phyloP scores from a whole-genome alignment of 352 stramenopile species.

The Phytophthora citrophthora region DNA sequence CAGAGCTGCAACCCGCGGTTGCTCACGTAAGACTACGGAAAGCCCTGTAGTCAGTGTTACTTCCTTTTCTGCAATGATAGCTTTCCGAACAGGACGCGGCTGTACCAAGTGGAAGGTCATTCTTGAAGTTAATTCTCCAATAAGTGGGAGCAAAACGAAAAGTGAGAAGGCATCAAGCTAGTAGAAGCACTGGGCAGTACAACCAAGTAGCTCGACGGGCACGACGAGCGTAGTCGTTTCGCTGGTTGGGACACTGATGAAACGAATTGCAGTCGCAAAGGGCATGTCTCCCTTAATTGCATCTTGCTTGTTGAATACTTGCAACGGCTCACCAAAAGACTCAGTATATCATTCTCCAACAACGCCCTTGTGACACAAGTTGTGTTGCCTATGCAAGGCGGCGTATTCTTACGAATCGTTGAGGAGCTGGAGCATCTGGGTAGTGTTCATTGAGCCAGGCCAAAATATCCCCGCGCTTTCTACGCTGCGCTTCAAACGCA shows the following conservation, averaged over 20 bases:
- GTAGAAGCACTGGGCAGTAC: not conserved
- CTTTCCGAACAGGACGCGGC: not conserved
- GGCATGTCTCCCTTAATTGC: not conserved
- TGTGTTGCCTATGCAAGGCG: not conserved
- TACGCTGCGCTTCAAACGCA: conserved; percentile 31
- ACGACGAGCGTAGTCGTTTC: conserved; percentile 15
- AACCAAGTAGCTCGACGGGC: conserved; percentile 4
- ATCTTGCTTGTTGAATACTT: not conserved
- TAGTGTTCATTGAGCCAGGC: conserved; percentile 40
- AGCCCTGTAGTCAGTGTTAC: conserved; percentile 29
- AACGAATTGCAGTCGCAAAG: not conserved
- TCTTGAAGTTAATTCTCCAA: not conserved
- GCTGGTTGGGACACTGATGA: not conserved
- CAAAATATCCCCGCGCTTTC: conserved; percentile 31
- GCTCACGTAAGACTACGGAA: conserved; percentile 25
- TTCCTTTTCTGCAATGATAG: conserved; percentile 12
- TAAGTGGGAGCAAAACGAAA: conserved; percentile 16
- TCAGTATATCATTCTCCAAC: not conserved
- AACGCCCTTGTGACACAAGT: no score
- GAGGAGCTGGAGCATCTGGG: conserved; percentile 20
- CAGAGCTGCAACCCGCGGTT: conserved; percentile 24
- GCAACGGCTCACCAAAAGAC: not conserved
- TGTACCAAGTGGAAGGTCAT: conserved; percentile 8
- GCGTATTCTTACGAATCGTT: conserved; percentile 14
- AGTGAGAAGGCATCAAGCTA: conserved; percentile 1